Evolutionary conservation across 306 rosid genomes (phyloP).

Genomic region (Cajanus cajan): DNA sequence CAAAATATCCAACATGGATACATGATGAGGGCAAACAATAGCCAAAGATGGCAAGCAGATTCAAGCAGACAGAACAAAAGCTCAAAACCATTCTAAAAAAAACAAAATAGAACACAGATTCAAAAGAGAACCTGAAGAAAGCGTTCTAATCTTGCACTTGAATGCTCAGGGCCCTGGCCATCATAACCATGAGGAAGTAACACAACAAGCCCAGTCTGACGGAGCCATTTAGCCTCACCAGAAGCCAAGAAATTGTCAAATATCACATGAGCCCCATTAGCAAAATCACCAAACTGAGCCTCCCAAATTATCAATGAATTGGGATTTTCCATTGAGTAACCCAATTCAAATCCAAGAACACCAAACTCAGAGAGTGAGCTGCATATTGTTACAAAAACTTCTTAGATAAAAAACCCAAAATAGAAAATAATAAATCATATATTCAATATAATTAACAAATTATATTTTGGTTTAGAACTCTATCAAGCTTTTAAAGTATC

Average conservation of each 20-base stretch:
- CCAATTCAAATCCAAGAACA: conserved; percentile 97
- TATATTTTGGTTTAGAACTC: background rate
- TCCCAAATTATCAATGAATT: conserved; percentile 94
- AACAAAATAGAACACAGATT: conserved; percentile 22
- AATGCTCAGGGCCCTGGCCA: conserved; percentile 99
- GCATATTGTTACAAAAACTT: conserved; percentile 32
- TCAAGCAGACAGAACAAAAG: background rate
- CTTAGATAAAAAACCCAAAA: conserved; percentile 26
- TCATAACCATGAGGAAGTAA: conserved; percentile 98
- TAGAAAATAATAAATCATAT: background rate
- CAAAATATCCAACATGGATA: conserved; percentile 24
- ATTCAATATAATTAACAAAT: background rate
- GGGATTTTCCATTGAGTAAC: conserved; percentile 97
- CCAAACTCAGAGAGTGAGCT: conserved; percentile 96
- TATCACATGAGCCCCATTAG: conserved; percentile 96
- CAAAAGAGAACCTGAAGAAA: conserved; percentile 75
- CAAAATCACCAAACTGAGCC: conserved; percentile 98
- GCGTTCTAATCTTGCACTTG: conserved; percentile 89
- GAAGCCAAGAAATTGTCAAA: conserved; percentile 92
- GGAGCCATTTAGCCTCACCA: conserved; percentile 97
- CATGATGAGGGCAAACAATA: background rate
- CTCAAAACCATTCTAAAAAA: background rate
- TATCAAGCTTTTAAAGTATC: background rate
- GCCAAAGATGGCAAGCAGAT: background rate
- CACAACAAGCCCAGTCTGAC: conserved; percentile 90